Evolutionary conservation across 2,329 filamentous ascomycete species (phyloP).

Genomic region (Albophoma yamanashiensis): DNA sequence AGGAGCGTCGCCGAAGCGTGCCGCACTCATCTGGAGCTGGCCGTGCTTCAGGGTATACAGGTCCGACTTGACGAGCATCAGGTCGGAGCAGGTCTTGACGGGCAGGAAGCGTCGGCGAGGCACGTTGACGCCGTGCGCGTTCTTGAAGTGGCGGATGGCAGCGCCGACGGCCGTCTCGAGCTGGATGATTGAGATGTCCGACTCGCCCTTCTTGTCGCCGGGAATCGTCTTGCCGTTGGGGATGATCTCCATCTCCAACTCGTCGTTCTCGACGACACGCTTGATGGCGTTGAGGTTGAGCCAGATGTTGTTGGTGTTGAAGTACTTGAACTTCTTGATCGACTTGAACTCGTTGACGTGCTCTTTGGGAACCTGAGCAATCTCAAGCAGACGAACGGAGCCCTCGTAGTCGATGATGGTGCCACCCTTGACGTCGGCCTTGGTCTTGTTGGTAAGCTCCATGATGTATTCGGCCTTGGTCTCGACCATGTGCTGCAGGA

Average conservation of each 20-base stretch:
- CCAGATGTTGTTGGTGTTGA: slow-evolving; percentile 99
- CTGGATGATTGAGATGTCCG: slow-evolving; percentile 93
- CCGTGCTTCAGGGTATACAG: slow-evolving; percentile 98
- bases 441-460: slow-evolving; percentile 99
- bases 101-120: slow-evolving; percentile 96
- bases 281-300: slow-evolving; percentile 96
- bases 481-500: slow-evolving; percentile 99
- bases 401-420: slow-evolving; percentile 99
- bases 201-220: slow-evolving; percentile 99
- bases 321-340: slow-evolving; percentile 99
- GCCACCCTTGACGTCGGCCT: slow-evolving; percentile 99
- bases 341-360: slow-evolving; percentile 99
- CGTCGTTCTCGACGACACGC: slow-evolving; percentile 96
- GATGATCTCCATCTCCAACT: slow-evolving; percentile 99
- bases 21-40: slow-evolving; percentile 92
- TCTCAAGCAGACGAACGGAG: slow-evolving; percentile 91
- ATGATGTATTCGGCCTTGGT: slow-evolving; percentile 97
- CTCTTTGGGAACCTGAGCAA: slow-evolving; percentile 98
- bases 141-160: slow-evolving; percentile 96
- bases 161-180: slow-evolving; percentile 98
- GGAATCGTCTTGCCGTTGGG: slow-evolving; percentile 98
- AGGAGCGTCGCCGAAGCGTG: slow-evolving; percentile 90
- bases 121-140: slow-evolving; percentile 98
- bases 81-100: slow-evolving; percentile 98
- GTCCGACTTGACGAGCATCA: slow-evolving; percentile 99